These are phyloP conservation scores for Penicillium sp. DNA, from an alignment of 2,329 filamentous ascomycete species.

Conservation along the genomic window DNA sequence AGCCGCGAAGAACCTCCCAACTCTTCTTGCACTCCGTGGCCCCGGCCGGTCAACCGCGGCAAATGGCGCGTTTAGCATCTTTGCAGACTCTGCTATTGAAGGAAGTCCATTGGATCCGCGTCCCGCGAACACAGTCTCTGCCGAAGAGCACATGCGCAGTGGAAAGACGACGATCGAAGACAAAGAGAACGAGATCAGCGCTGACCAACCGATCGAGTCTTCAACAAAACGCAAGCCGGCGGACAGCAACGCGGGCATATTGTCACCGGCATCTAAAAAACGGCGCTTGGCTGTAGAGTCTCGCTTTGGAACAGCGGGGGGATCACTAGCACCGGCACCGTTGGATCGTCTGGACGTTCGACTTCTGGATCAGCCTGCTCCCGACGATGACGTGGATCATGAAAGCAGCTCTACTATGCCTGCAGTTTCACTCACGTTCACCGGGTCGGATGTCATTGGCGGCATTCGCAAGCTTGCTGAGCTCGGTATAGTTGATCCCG, in stretches of 20 bases:
- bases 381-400: constrained; percentile 13
- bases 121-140: constrained; percentile 33
- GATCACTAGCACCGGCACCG: constrained; percentile 27
- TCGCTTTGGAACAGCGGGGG: constrained; percentile 66
- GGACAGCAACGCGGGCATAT: constrained; percentile 1
- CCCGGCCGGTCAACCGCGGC: constrained; percentile 68
- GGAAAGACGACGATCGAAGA: constrained; percentile 7
- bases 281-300: constrained; percentile 62
- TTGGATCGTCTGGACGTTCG: constrained; percentile 52
- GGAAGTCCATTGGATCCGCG: constrained; percentile 52
- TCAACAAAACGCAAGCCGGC: constrained; percentile 8
- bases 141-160: constrained; percentile 30
- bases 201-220: background rate
- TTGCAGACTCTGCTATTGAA: constrained; percentile 62
- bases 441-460: constrained; percentile 75
- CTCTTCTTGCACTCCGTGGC: constrained; percentile 68
- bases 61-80: constrained; percentile 76
- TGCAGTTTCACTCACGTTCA: constrained; percentile 59
- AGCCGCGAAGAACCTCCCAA: constrained; percentile 67
- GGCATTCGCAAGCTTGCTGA: constrained; percentile 77
- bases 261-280: constrained; percentile 52
- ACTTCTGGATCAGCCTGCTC: constrained; percentile 45
- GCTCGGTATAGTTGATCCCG: constrained; percentile 67
- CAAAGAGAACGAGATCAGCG: constrained; percentile 12
- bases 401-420: constrained; percentile 13